Evolutionary conservation across 169 alveolate species (phyloP).

Genomic region (Plasmodium fragile): DNA sequence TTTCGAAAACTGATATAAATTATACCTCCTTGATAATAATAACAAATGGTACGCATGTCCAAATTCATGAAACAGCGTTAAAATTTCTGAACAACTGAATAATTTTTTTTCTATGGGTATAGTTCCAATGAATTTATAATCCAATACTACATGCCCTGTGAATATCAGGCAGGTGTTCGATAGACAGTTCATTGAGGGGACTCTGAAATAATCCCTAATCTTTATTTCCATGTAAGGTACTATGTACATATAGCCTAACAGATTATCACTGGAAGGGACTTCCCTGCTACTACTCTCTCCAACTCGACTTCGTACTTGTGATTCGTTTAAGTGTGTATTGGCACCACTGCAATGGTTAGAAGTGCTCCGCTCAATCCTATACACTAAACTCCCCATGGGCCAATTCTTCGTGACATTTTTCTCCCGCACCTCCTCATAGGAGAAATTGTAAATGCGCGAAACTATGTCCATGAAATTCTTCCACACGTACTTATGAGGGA

Average conservation of each 20-base stretch:
- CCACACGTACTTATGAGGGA: slow-evolving; percentile 33
- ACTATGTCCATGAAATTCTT: slow-evolving; percentile 25
- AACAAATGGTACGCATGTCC: slow-evolving; percentile 75
- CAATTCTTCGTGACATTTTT: background rate
- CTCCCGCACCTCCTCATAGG: slow-evolving; percentile 9
- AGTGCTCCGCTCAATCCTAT: background rate
- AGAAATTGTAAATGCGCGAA: slow-evolving; percentile 42
- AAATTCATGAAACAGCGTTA: slow-evolving; percentile 70
- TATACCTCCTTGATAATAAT: slow-evolving; percentile 25
- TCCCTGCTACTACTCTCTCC: background rate
- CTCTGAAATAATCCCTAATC: slow-evolving; percentile 39
- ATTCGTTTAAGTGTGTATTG: background rate
- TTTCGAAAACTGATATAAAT: slow-evolving; percentile 3
- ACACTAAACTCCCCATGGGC: slow-evolving; percentile 19
- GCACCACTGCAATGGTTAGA: background rate
- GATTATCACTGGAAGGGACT: background rate
- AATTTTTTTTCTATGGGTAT: slow-evolving; percentile 54
- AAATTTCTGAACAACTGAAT: slow-evolving; percentile 54
- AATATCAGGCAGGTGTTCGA: slow-evolving; percentile 49
- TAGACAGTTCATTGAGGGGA: slow-evolving; percentile 22
- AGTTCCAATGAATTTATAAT: slow-evolving; percentile 31
- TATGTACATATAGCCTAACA: slow-evolving; percentile 63
- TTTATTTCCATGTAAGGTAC: slow-evolving; percentile 52
- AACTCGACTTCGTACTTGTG: background rate
- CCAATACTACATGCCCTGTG: slow-evolving; percentile 42